Evolutionary conservation across 2,329 filamentous ascomycete species (phyloP), one percentile per base, ranked within the genome.

Genomic region (Xylariaceae sp.): DNA sequence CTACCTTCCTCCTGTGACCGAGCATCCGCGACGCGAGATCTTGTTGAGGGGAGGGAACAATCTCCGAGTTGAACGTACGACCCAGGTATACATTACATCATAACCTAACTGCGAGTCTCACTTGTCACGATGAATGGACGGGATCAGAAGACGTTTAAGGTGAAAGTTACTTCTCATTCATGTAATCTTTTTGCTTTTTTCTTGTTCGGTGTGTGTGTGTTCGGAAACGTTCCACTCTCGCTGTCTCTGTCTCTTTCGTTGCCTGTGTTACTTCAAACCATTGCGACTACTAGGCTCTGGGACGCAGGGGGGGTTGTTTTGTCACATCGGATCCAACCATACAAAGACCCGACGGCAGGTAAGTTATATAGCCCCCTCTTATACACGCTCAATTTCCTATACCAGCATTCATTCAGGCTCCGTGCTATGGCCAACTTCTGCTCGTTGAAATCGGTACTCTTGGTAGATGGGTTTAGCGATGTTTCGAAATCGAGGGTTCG

Each of bases 311-410:
- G 34, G 23, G 23, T 30, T 30, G 23, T 30, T 30, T 30, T 30
- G 23, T 55, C 53, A 42, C 56, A 56, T n/a, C 45, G 56, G 56
- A 57, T 59, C 56, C 57, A 63, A 61, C 49, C 4, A 30, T 30
- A 11, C 51, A 15, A 52, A 57, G 51, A 56, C 58, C 55, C 37
- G 60, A 37, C 50, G 30, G 61, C 48, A 57, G 35, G 51, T 48
- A 30, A 5, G 23, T 30, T 30, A 57, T 52, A 57, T 37, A 39
- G 60, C 45, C 54, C 62, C 62, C 62, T 42, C 37, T 10, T 64
- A 60, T 63, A 61, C 62, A 64, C 62, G 62, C 55, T 48, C 55
- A 15, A 48, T 57, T 30, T 52, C 54, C 42, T 60, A 64, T 62
- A 55, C 45, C 50, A 48, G 51, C 53, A 45, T 51, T 54, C 53